These are phyloP conservation scores for Geranomyces michiganensis DNA, from an alignment of 192 early-diverging fungal genomes.

Conservation along the genomic window DNA sequence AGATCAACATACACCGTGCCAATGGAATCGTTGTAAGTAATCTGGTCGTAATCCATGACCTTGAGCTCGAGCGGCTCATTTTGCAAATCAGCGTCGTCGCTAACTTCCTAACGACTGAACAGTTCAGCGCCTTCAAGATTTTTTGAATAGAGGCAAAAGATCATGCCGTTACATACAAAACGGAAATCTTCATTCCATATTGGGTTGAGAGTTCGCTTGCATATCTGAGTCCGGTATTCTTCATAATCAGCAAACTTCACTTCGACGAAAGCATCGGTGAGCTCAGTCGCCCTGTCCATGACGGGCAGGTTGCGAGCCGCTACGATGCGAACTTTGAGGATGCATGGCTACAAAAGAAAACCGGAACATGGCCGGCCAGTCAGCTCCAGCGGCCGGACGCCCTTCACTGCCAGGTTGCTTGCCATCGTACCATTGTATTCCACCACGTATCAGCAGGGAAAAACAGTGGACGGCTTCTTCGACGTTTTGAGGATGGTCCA, in stretches of 20 bases:
- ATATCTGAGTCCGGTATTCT: constrained; percentile 63
- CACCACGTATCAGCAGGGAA: too few relatives aligned
- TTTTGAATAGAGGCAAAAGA: too few relatives aligned
- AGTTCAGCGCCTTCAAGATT: not conserved
- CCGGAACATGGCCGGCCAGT: not conserved
- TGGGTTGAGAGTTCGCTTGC: constrained; percentile 73
- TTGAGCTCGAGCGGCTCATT: constrained; percentile 81
- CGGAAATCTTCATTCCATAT: constrained; percentile 84
- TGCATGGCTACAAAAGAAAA: constrained; percentile 73
- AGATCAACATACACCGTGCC: constrained; percentile 78
- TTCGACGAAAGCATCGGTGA: constrained; percentile 86
- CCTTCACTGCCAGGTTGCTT: too few relatives aligned
- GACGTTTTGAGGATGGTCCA: too few relatives aligned
- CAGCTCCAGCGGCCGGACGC: too few relatives aligned
- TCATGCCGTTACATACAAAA: constrained; percentile 44
- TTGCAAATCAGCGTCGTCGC: constrained; percentile 75
- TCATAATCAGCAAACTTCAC: constrained; percentile 76
- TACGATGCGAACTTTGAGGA: constrained; percentile 73
- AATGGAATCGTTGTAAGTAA: constrained; percentile 74
- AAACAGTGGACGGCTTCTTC: too few relatives aligned
- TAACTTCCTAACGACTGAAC: constrained; percentile 54
- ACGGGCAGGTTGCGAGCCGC: constrained; percentile 76
- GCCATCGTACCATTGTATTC: too few relatives aligned
- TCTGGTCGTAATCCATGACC: constrained; percentile 74
- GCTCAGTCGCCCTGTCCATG: constrained; percentile 79